Evolutionary conservation across 2,329 filamentous ascomycete genomes (phyloP).

Genomic region (Paraconiothyrium brasiliense): DNA sequence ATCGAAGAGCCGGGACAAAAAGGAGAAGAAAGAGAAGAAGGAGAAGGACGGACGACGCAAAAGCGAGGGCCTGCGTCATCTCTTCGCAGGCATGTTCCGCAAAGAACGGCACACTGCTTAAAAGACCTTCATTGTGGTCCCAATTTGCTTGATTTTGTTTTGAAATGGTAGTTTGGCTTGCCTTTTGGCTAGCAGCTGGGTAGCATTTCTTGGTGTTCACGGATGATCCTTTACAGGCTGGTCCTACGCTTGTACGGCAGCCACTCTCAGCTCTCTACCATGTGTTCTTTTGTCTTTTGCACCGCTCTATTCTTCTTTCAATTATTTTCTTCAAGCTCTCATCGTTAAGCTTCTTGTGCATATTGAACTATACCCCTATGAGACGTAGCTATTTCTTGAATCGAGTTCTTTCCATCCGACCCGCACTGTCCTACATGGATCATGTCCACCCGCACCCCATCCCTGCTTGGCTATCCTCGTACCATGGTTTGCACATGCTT

Average conservation of each 20-base stretch:
- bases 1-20: constrained; percentile 36
- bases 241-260: constrained; percentile 8
- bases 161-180: background rate
- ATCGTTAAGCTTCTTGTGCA: constrained; percentile 7
- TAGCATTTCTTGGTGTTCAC: constrained; percentile 3
- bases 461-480: background rate
- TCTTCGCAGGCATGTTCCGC: constrained; percentile 20
- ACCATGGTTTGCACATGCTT: background rate
- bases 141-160: background rate
- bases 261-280: constrained; percentile 12
- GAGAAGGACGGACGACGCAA: constrained; percentile 18
- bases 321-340: background rate
- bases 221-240: constrained; percentile 4
- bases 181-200: background rate
- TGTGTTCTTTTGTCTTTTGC: background rate
- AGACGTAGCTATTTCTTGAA: constrained; percentile 12
- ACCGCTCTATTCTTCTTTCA: too few relatives aligned
- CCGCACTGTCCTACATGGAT: too few relatives aligned
- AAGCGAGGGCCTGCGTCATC: constrained; percentile 16
- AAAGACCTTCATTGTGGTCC: background rate
- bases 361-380: constrained; percentile 14
- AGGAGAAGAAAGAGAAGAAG: constrained; percentile 23
- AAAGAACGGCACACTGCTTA: constrained; percentile 12
- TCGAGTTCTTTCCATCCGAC: background rate
- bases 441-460: background rate